A percentile compares a stretch with the other conserved stretches of the same genome.
Evolutionary conservation across 2,329 filamentous ascomycete species (phyloP).

Genomic region (Colletotrichum australisinense): DNA sequence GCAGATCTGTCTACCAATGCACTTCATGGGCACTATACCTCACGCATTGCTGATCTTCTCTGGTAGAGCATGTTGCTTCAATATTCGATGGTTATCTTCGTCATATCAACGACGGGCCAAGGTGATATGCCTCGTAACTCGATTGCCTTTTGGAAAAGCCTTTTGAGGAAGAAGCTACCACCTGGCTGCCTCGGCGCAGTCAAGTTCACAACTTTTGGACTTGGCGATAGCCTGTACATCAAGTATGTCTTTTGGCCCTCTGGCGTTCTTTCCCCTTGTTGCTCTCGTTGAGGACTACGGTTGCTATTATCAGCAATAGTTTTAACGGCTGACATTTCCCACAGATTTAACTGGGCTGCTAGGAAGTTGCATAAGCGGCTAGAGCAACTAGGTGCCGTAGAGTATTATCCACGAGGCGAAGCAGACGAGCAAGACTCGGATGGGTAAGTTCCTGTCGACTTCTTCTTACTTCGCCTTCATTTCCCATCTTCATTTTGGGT

Average conservation of each 20-base stretch:
- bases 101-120: conserved; percentile 93
- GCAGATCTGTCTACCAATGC: not conserved
- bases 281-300: not conserved
- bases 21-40: not conserved
- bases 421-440: conserved; percentile 95
- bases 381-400: conserved; percentile 81
- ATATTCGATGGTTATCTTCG: conserved; percentile 76
- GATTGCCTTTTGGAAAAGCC: conserved; percentile 83
- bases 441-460: conserved; percentile 67
- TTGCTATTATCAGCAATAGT: not conserved
- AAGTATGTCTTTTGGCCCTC: conserved; percentile 66
- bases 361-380: conserved; percentile 89
- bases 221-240: conserved; percentile 94
- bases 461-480: not conserved
- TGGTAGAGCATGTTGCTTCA: conserved; percentile 61
- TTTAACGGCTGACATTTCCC: not conserved
- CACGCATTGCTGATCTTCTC: not conserved
- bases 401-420: conserved; percentile 83
- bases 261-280: not conserved
- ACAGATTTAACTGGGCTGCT: conserved; percentile 91
- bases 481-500: not conserved
- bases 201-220: conserved; percentile 86
- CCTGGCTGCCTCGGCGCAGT: conserved; percentile 75
- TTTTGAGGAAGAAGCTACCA: conserved; percentile 83
- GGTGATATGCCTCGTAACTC: conserved; percentile 92